Evolutionary conservation across 345 rosid species (phyloP), one percentile per base, ranked within the genome.

Genomic region (Lumnitzera racemosa): DNA sequence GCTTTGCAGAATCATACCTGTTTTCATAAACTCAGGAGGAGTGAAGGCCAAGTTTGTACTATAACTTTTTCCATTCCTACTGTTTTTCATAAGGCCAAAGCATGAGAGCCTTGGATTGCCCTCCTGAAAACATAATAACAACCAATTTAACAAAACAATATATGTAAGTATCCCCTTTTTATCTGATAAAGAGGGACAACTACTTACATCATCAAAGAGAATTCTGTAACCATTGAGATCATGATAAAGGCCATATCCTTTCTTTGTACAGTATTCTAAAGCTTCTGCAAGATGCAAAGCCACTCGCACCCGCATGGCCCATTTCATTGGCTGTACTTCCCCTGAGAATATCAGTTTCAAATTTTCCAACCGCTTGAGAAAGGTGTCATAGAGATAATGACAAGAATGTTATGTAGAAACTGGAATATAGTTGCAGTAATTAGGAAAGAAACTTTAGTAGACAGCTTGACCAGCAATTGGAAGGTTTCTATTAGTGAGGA

Each of bases 31-130:
- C 83, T 91, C 96, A 0, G 98, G 98, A 59, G 98, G 96, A 70
- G 95, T 78, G 72, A 91, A 91, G 50, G 96, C 96, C 80, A 89
- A 76, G 77, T 91, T 85, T 46, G 92, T 87, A 61, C 89, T 87
- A 63, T 89, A 76, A 69, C 96, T 89, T 84, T 81, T 92, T 51
- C 98, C 97, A 47, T 89, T 96, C 60, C 96, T 80, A 55, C 97
- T 92, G 67, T 92, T 92, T 81, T 92, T 92, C 98, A 89, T 92
- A 76, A 92, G 80, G 59, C 98, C 97, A 68, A 89, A 89, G 78
- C 91, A 87, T 46, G 98, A 89, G 57, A 92, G 94, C 63, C 97
- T 81, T 64, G 97, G 96, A 67, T 89, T 89, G 47, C 80, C 90
- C 65, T 87, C 89, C 96, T 89, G 70, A 66, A 51, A 46, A 67